Base-by-base conservation (phyloP, 305 asterid species). In the Solanum hybrid region DNA sequence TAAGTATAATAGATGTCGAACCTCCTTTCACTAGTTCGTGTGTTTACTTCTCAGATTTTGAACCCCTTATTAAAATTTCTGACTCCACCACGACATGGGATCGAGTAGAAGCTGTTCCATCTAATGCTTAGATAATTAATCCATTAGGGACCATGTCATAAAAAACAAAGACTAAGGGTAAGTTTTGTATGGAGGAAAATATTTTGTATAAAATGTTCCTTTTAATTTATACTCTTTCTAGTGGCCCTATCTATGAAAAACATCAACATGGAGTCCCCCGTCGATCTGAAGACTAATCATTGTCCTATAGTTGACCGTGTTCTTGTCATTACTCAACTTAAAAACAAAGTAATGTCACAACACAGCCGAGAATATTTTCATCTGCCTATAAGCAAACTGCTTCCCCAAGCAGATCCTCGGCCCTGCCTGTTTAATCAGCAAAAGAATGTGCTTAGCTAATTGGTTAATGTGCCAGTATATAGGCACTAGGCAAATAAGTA, bases 351-450 rank as follows among this genome's bases (percentile, higher is more conserved):
- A 84, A 33, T 6, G 38, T 70, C 39, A 3, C 57, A 39, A 72
- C 34, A 90, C 26, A 79, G 89, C 89, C 10, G 90, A 79, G 85
- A 90, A 87, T 72, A 88, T 90, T 90, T 88, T 90, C 92, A 90
- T 87, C 51, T 90, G 92, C 89, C 90, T 38, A 77, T 90, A 90
- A 1, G 92, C 90, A 80, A 90, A 90, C 36, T 90, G 79, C 81
- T 75, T 80, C 27, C 90, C 90, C 89, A 87, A 81, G n/a, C 92
- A 88, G 7, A 81, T 80, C 6, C 79, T 13, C 7, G 80, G 86
- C 12, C 92, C 92, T 14, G 92, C 92, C 90, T 90, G 90, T 20
- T 65, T 33, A 10, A 70, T 79, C 32, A 79, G 14, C 86, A 79
- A 11, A 36, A 79, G 61, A 36, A 36, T 36, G 32, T 6, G 32